These are phyloP conservation scores for Tolypocladium album DNA, from an alignment of 2,329 filamentous ascomycete genomes.

Conservation along the genomic window DNA sequence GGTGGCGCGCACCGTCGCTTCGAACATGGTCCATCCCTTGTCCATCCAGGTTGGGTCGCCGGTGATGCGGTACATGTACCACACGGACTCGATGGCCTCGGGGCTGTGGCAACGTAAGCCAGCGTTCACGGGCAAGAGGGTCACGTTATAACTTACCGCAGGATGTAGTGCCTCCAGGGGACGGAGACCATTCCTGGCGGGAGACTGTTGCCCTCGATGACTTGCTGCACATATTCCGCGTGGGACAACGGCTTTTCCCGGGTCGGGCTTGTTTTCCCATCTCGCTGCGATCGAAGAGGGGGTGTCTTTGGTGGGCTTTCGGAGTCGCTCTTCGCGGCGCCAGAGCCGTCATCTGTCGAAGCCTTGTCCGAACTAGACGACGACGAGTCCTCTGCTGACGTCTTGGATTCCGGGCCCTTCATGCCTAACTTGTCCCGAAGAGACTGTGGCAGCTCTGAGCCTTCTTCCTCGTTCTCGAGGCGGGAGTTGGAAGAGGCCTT, in stretches of 20 bases:
- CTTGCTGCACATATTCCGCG: constrained; percentile 38
- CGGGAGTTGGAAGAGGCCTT: constrained; percentile 7
- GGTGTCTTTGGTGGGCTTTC: neutral
- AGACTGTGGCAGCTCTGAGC: constrained; percentile 20
- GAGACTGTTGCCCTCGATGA: constrained; percentile 32
- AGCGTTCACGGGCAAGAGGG: constrained; percentile 17
- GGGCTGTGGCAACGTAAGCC: constrained; percentile 37
- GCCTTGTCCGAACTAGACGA: neutral
- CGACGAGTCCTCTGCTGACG: neutral
- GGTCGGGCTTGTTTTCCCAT: neutral
- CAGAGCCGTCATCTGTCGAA: neutral
- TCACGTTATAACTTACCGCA: constrained; percentile 36
- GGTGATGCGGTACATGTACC: constrained; percentile 85
- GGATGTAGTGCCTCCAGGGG: constrained; percentile 40
- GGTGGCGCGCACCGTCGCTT: constrained; percentile 56
- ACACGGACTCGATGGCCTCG: constrained; percentile 80
- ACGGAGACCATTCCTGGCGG: constrained; percentile 41
- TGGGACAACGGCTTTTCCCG: constrained; percentile 34
- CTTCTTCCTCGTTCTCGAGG: constrained; percentile 10
- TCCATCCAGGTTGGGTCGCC: constrained; percentile 67
- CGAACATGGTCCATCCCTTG: constrained; percentile 79
- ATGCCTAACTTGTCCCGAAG: constrained; percentile 19
- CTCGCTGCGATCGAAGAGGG: neutral
- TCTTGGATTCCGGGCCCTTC: constrained; percentile 5
- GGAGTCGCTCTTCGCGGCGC: constrained; percentile 1